Percentiles rank a stretch among this genome's conserved stretches.
Evolutionary conservation across 169 alveolate species (phyloP).

Genomic region (Plasmodium inui): DNA sequence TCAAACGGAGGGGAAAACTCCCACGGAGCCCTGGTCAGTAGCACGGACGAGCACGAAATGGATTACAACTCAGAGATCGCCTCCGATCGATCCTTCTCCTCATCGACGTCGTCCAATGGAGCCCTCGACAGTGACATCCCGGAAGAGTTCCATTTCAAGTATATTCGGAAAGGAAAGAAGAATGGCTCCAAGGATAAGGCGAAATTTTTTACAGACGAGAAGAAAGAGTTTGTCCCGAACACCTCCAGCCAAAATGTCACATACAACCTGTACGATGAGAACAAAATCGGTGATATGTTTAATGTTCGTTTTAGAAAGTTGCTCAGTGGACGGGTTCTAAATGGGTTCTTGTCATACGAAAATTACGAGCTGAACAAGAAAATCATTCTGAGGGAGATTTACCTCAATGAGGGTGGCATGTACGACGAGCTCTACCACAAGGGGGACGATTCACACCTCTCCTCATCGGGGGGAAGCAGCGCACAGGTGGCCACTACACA

Average conservation of each 20-base stretch:
- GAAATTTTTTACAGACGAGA: neutral
- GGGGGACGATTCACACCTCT: neutral
- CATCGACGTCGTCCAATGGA: neutral
- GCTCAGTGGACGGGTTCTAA: neutral
- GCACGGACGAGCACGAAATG: neutral
- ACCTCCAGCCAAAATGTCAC: neutral
- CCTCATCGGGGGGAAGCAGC: neutral
- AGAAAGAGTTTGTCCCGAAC: neutral
- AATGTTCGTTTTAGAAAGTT: constrained; percentile 10
- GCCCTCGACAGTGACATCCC: constrained; percentile 54
- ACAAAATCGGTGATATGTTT: constrained; percentile 18
- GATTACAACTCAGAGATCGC: neutral
- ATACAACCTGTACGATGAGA: constrained; percentile 28
- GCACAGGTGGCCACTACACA: neutral
- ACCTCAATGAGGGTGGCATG: constrained; percentile 38
- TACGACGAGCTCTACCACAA: constrained; percentile 27
- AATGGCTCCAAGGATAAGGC: neutral
- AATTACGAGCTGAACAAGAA: constrained; percentile 39
- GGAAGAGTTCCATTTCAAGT: constrained; percentile 36
- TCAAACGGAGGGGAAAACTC: neutral
- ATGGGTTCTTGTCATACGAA: constrained; percentile 11
- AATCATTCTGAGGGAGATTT: constrained; percentile 27
- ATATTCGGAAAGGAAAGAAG: constrained; percentile 16
- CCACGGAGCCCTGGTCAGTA: neutral
- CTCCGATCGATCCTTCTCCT: neutral